Evolutionary conservation across 2,329 filamentous ascomycete species (phyloP).

Genomic region (Conoideocrella luteorostrata): DNA sequence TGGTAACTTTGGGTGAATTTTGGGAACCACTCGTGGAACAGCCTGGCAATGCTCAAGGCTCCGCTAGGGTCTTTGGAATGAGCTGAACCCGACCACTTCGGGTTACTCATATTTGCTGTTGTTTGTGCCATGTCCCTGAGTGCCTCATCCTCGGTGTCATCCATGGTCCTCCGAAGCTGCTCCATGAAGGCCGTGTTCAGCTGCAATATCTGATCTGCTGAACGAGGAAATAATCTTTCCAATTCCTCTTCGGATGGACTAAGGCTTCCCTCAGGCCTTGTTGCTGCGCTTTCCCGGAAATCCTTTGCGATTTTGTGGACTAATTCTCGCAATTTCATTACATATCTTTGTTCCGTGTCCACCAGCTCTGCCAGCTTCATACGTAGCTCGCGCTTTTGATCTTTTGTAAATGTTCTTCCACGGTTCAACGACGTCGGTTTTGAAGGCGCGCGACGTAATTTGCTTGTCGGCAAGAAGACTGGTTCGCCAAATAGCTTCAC

Average conservation of each 20-base stretch:
- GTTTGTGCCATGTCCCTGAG: slow-evolving; percentile 65
- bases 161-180: slow-evolving; percentile 68
- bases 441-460: slow-evolving; percentile 77
- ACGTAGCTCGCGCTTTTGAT: slow-evolving; percentile 77
- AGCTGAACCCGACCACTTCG: slow-evolving; percentile 35
- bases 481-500: slow-evolving; percentile 76
- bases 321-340: slow-evolving; percentile 77
- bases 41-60: slow-evolving; percentile 67
- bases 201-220: slow-evolving; percentile 71
- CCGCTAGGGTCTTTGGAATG: slow-evolving; percentile 68
- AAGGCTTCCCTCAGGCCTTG: slow-evolving; percentile 51
- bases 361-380: slow-evolving; percentile 87
- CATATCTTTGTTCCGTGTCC: slow-evolving; percentile 91
- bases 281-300: slow-evolving; percentile 64
- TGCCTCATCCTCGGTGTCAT: slow-evolving; percentile 77
- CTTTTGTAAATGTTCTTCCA: slow-evolving; percentile 68
- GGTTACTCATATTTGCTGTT: slow-evolving; percentile 35
- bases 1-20: slow-evolving; percentile 87
- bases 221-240: slow-evolving; percentile 72
- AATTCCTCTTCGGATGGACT: slow-evolving; percentile 69
- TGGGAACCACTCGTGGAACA: slow-evolving; percentile 87
- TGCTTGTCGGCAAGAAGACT: slow-evolving; percentile 80
- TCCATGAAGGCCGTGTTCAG: slow-evolving; percentile 77
- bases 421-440: slow-evolving; percentile 75
- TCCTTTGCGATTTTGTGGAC: slow-evolving; percentile 75